Conservation (phyloP, 78 protist species). For the Dictyostelium capitatum region DNA sequence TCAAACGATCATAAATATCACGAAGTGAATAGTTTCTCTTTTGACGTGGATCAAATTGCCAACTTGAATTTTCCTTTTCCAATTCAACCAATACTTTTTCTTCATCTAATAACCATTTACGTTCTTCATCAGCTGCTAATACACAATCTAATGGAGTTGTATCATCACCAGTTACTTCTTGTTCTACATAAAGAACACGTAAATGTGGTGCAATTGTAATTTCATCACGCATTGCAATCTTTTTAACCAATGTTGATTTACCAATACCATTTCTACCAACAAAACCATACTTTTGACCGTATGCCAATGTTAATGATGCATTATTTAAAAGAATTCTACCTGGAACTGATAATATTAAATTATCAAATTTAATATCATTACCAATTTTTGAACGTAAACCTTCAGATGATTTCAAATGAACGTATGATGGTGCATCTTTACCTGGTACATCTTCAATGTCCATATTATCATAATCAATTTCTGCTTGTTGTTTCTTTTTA, state of each 20-base stretch:
- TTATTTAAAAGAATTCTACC: conserved; percentile 81
- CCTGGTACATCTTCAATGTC: conserved; percentile 74
- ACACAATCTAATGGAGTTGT: conserved; percentile 88
- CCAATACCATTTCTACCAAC: conserved; percentile 97
- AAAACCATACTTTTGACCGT: conserved; percentile 92
- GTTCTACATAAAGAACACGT: conserved; percentile 93
- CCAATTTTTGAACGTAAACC: conserved; percentile 50
- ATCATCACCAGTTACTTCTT: conserved; percentile 92
- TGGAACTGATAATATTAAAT: conserved; percentile 75
- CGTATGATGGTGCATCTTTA: conserved; percentile 71
- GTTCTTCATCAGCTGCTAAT: conserved; percentile 89
- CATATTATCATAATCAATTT: conserved; percentile 62
- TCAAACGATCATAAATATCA: conserved; percentile 83
- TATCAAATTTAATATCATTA: conserved; percentile 83
- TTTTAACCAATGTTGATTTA: conserved; percentile 94
- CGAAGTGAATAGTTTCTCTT: conserved; percentile 78
- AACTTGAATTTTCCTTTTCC: conserved; percentile 41
- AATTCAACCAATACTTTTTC: conserved; percentile 63
- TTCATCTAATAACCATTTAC: conserved; percentile 85
- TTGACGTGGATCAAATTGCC: conserved; percentile 66
- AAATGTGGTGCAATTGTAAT: conserved; percentile 86
- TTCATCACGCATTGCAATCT: conserved; percentile 84
- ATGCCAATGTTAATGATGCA: conserved; percentile 70
- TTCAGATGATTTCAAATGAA: conserved; percentile 63
- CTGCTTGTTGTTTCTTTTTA: conserved; percentile 29